phyloP scores from a whole-genome alignment of 192 early-diverging fungal genomes.

The Coemansia brasiliensis region DNA sequence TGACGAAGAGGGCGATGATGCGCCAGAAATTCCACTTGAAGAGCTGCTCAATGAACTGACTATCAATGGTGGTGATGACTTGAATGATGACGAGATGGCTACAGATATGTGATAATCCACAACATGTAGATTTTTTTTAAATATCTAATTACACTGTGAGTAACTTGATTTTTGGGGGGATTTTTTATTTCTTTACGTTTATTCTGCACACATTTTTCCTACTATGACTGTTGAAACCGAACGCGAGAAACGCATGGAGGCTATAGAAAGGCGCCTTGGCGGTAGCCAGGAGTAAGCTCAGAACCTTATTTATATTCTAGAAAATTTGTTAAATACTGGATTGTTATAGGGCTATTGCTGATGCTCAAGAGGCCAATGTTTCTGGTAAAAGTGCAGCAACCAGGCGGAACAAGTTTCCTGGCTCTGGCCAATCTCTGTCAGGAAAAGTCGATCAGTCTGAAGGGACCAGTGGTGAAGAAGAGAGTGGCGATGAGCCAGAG shows the following conservation, averaged over 20 bases:
- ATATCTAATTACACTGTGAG: not conserved
- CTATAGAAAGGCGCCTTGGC: conserved; percentile 27
- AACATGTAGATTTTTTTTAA: not conserved
- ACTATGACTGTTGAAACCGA: conserved; percentile 26
- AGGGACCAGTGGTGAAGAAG: conserved; percentile 15
- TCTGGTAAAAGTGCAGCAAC: conserved; percentile 19
- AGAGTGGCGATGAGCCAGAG: conserved; percentile 33
- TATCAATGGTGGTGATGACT: conserved; percentile 54
- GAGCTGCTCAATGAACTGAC: conserved; percentile 93
- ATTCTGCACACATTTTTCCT: not conserved
- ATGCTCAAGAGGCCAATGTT: not conserved
- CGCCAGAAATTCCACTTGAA: conserved; percentile 89
- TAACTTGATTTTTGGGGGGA: not conserved
- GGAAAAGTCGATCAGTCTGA: conserved; percentile 6
- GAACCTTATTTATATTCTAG: not conserved
- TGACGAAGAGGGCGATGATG: conserved; percentile 78
- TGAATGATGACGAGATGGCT: conserved; percentile 42
- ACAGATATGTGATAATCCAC: conserved; percentile 1
- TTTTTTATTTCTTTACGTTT: not conserved
- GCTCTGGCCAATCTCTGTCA: conserved; percentile 30
- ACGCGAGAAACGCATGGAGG: conserved; percentile 21
- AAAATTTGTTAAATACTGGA: not conserved
- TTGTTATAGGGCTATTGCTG: not conserved
- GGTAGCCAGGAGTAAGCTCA: conserved; percentile 10
- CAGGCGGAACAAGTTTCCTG: conserved; percentile 34